Conservation (phyloP, 352 stramenopile genomes). For the Blastocystis sp. region DNA sequence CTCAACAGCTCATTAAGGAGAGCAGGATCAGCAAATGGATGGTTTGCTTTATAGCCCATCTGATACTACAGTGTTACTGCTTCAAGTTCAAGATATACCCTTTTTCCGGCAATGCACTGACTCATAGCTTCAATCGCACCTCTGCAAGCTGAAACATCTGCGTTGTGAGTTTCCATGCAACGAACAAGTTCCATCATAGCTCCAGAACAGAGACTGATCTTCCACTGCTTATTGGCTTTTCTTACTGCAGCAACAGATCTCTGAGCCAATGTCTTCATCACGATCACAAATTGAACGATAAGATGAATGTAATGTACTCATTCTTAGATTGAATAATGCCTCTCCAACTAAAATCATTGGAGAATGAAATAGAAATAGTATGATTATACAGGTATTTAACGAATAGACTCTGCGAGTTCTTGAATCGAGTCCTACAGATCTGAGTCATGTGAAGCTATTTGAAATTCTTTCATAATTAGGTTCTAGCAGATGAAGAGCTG, state of each 20-base stretch:
- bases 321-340: background rate
- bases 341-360: background rate
- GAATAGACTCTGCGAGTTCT: background rate
- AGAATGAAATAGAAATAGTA: slow-evolving; percentile 14
- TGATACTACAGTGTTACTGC: background rate
- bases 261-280: slow-evolving; percentile 56
- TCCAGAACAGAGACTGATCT: slow-evolving; percentile 59
- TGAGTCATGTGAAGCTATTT: background rate
- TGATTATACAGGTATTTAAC: background rate
- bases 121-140: slow-evolving; percentile 32
- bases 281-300: background rate
- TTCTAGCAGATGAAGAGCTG: background rate
- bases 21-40: slow-evolving; percentile 44
- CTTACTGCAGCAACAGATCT: slow-evolving; percentile 28
- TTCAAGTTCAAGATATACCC: background rate
- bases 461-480: background rate
- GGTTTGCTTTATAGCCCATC: slow-evolving; percentile 12
- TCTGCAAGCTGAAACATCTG: slow-evolving; percentile 32
- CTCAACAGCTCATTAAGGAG: slow-evolving; percentile 31
- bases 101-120: slow-evolving; percentile 22
- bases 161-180: slow-evolving; percentile 56
- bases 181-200: slow-evolving; percentile 62
- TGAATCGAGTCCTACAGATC: background rate
- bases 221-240: slow-evolving; percentile 65
- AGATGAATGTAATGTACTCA: background rate